Base-by-base conservation (phyloP, 2,329 filamentous ascomycete genomes). In the Aspergillus sp. region DNA sequence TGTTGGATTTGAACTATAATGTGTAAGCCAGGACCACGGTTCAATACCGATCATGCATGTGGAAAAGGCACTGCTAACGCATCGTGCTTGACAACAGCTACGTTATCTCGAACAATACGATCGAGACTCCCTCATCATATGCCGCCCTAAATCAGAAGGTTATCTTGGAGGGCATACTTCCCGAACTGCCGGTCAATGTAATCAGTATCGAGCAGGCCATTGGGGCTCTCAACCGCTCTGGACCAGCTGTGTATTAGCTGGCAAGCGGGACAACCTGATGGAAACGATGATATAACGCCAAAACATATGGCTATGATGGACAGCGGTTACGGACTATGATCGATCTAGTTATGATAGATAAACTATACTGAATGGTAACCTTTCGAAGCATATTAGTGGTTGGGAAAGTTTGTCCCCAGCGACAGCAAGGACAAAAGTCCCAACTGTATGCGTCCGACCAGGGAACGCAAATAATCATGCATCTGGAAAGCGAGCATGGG, bases 1-100 rank as follows among this genome's bases (percentile, higher is more conserved):
- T 60, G 4, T 60, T 60, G 11, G 58, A 60, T 30, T 23, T 57
- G 17, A 49, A 60, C 41, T 60, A 57, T 6, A 48, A 53, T 17
- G 54, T 60, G 39, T 60, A 60, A 30, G 38, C 52, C 5, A n/a
- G n/a, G n/a, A 21, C 21, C 21, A 21, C 21, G 21, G 21, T 21
- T 21, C 21, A 21, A 21, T 21, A 21, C 21, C 21, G 21, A 21
- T 21, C 21, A 21, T 3, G 21, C 21, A 21, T 21, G 21, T 21
- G 21, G 21, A 21, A 21, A 21, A 21, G 21, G 21, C 30, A 52
- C 19, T 21, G 6, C 17, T 49, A 17, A 44, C 32, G 11, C 4
- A 15, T 36, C 5, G 5, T 36, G 32, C 39, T 48, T 36, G 23
- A 15, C 13, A 1, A 19, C 42, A 55, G 53, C 25, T 55, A 55